phyloP scores from a whole-genome alignment of 2,329 filamentous ascomycete genomes.

The Capronia epimyces region DNA sequence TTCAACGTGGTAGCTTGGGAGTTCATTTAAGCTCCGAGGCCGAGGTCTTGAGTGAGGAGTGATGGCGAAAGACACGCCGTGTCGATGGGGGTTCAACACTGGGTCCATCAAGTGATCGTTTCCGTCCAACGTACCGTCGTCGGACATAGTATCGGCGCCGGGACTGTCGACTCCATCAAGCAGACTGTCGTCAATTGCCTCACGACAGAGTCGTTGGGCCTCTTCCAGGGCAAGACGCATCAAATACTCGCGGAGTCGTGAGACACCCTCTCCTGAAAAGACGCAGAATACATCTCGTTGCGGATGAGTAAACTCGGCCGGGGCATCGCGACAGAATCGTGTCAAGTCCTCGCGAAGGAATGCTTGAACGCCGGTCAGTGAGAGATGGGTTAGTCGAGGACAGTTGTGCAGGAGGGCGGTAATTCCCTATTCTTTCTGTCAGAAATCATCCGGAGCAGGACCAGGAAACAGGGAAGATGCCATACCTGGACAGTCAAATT shows the following conservation, averaged over 20 bases:
- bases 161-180: slow-evolving; percentile 28
- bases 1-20: slow-evolving; percentile 28
- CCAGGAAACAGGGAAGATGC: slow-evolving; percentile 17
- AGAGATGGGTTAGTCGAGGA: slow-evolving; percentile 85
- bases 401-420: slow-evolving; percentile 84
- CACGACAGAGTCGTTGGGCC: slow-evolving; percentile 25
- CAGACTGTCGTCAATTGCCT: slow-evolving; percentile 27
- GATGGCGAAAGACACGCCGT: slow-evolving; percentile 20
- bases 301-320: slow-evolving; percentile 86
- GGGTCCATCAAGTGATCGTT: slow-evolving; percentile 28
- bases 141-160: slow-evolving; percentile 29
- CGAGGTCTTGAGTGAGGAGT: slow-evolving; percentile 20
- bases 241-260: slow-evolving; percentile 69
- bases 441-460: background rate
- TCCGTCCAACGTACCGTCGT: slow-evolving; percentile 29
- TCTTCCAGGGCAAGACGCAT: slow-evolving; percentile 44
- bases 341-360: slow-evolving; percentile 83
- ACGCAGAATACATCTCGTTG: slow-evolving; percentile 96
- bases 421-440: slow-evolving; percentile 61
- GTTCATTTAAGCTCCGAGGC: slow-evolving; percentile 28
- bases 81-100: slow-evolving; percentile 18
- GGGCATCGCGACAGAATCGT: slow-evolving; percentile 78
- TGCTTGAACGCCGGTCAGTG: slow-evolving; percentile 85
- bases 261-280: slow-evolving; percentile 83
- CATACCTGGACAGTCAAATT: slow-evolving; percentile 74